A percentile compares a stretch with the other conserved stretches of the same genome.
Conservation (phyloP, 768 basidiomycete genomes). For the Mycena olivaceomarginata region DNA sequence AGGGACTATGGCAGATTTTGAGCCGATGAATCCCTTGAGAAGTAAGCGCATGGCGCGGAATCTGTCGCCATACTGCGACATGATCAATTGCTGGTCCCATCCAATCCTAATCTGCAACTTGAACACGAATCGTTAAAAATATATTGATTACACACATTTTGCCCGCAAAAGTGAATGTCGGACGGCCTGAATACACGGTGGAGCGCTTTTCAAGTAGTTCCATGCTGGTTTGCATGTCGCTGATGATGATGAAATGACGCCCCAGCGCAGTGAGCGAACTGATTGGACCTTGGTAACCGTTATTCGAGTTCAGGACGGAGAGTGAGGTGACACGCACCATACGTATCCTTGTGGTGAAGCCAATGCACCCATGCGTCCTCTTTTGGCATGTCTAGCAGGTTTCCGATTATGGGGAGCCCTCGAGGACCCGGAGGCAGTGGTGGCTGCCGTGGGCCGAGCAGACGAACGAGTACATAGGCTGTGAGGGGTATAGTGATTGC, state of each 20-base stretch:
- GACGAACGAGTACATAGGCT: slow-evolving; percentile 20
- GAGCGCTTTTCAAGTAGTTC: slow-evolving; percentile 63
- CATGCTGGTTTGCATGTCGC: slow-evolving; percentile 47
- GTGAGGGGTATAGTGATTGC: slow-evolving; percentile 27
- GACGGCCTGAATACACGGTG: slow-evolving; percentile 55
- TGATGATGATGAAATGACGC: slow-evolving; percentile 51
- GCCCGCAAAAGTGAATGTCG: slow-evolving; percentile 58
- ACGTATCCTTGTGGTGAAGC: slow-evolving; percentile 45
- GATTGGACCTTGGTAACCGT: slow-evolving; percentile 45
- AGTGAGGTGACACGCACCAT: slow-evolving; percentile 38
- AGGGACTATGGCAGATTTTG: slow-evolving; percentile 55
- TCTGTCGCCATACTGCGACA: slow-evolving; percentile 57
- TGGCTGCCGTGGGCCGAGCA: slow-evolving; percentile 37
- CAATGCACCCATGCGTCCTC: slow-evolving; percentile 46
- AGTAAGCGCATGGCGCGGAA: slow-evolving; percentile 65
- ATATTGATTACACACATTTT: slow-evolving; percentile 50
- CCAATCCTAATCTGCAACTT: slow-evolving; percentile 47
- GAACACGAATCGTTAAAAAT: slow-evolving; percentile 35
- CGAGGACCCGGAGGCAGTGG: slow-evolving; percentile 56
- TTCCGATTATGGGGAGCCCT: slow-evolving; percentile 57
- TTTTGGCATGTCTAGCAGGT: slow-evolving; percentile 54
- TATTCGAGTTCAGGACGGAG: background rate
- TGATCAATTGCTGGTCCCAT: slow-evolving; percentile 53
- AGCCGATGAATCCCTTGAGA: slow-evolving; percentile 64
- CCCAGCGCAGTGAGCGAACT: slow-evolving; percentile 54